These are phyloP conservation scores for Neopestalotiopsis sp. DNA, from an alignment of 2,329 filamentous ascomycete genomes.

Conservation along the genomic window DNA sequence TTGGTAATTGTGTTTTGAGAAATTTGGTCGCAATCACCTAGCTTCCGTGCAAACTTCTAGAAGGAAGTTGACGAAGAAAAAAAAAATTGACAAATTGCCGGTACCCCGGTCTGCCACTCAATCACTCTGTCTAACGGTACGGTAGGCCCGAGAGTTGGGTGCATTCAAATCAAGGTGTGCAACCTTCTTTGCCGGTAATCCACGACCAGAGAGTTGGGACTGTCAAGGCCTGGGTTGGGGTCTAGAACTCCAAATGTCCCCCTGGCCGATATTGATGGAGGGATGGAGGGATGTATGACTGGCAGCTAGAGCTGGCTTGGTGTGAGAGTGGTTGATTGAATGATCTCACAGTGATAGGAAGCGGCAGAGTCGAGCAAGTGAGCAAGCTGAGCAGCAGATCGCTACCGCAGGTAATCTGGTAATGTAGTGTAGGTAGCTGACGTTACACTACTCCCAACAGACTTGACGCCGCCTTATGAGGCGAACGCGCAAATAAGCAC, in stretches of 20 bases:
- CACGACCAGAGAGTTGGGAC: not conserved
- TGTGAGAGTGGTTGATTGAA: not conserved
- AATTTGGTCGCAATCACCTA: not conserved
- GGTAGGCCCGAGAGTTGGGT: not conserved
- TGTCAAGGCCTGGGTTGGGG: not conserved
- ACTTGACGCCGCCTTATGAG: not conserved
- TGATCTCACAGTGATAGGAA: not conserved
- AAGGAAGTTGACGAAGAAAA: not conserved
- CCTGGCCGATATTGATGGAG: not conserved
- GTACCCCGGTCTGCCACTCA: not conserved
- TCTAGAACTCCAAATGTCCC: not conserved
- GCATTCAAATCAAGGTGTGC: not conserved
- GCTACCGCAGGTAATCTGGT: no score
- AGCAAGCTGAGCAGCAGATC: no score
- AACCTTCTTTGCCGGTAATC: not conserved
- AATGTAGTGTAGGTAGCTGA: not conserved
- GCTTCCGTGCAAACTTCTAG: not conserved
- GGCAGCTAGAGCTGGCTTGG: not conserved
- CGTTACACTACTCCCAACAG: not conserved
- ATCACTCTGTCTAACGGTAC: not conserved
- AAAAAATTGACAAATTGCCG: not conserved
- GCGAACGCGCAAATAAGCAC: not conserved
- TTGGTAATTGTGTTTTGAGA: not conserved
- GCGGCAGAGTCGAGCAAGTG: no score
- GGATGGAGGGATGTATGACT: not conserved